Base-by-base conservation (phyloP, 805 yeast species). In the Blastobotrys muscicola region DNA sequence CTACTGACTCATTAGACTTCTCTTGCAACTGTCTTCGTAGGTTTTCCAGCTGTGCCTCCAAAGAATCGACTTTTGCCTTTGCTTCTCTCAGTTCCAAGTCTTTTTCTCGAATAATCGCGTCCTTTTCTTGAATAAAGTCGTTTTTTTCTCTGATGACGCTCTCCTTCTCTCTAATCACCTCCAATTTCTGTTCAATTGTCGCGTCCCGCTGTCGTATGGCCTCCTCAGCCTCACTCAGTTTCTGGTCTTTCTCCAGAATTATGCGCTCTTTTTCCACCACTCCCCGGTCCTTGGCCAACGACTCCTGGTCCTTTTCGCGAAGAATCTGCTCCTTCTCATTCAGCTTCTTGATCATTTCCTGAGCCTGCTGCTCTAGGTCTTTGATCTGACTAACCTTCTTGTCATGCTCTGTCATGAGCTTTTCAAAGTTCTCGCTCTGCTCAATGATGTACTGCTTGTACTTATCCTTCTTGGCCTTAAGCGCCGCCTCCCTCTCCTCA, bases 311-410 rank as follows among this genome's bases (percentile, higher is more conserved):
- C 14, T 26, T 14, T 3, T 36, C 39, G 15, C 31, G 20, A 2
- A 12, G 30, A 20, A 2, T 36, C 43, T 35, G 44, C 13, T 41
- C 43, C 32, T 32, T 26, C 16, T 42, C 34, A 16, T 10, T 23
- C n/a, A 38, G 36, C 12, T 38, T 38, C 44, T 34, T 34, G 1
- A 38, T 38, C 26, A 41, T 33, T 36, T 45, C 39, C 15, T 49
- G 44, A 11, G 45, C 46, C 15, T 37, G 36, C 16, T 33, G 29
- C 26, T 44, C 46, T 23, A 47, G 20, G 16, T 33, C 35, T 1
- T 42, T 47, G 32, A 14, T 30, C 13, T 36, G 33, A 8, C 30
- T 41, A 13, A 16, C 16, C 30, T 37, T 41, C 37, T 43, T 37
- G 13, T 45, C 38, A 29, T 45, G 36, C 23, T 34, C 36, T 8